Evolutionary conservation across 192 early-diverging fungal genomes (phyloP), one percentile per base, ranked within the genome.

Genomic region (Backusella morwellensis): DNA sequence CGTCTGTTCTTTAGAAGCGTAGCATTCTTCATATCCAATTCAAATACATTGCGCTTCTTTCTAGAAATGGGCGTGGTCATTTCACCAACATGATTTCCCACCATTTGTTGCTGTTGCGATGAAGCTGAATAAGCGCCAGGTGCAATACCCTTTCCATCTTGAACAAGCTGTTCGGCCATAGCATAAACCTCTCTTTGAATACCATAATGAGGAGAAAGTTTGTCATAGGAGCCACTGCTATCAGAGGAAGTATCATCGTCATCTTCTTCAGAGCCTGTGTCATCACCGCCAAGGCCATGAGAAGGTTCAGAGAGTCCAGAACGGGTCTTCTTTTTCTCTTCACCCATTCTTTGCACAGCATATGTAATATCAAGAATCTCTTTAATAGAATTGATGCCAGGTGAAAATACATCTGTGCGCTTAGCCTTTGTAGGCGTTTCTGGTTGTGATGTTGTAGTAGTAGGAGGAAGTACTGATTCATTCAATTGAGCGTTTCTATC

Each of bases 301-400:
- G 68, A 63, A 26, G 73, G 36, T 7, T 68, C 52, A 42, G 78
- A 68, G 4, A 78, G 12, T 14, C 1, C 40, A 3, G 23, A 32
- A 34, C 29, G 75, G 34, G 63, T 52, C 19, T 32, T 73, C 35
- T 59, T 82, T 54, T 85, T 86, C 66, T 93, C 89, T 76, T 93
- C 90, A 68, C 89, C 92, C 85, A 93, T 90, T 26, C 93, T 86
- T 68, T 92, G 92, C 50, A 95, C 90, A 41, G 93, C 92, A 76
- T 90, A 93, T 29, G 91, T 90, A 71, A 95, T 84, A 77, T 93
- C 91, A 75, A 92, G 91, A 17, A 90, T 90, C 73, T 93, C 86
- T 77, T 93, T 95, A 73, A 95, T 86, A 23, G 80, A 76, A 17
- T 78, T 81, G 54, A 90, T 78, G 2, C 87, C 87, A 32, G 86